A percentile compares a stretch with the other conserved stretches of the same genome.
phyloP scores from a whole-genome alignment of 1,139 yeast genomes.

The Suhomyces guaymorum region DNA sequence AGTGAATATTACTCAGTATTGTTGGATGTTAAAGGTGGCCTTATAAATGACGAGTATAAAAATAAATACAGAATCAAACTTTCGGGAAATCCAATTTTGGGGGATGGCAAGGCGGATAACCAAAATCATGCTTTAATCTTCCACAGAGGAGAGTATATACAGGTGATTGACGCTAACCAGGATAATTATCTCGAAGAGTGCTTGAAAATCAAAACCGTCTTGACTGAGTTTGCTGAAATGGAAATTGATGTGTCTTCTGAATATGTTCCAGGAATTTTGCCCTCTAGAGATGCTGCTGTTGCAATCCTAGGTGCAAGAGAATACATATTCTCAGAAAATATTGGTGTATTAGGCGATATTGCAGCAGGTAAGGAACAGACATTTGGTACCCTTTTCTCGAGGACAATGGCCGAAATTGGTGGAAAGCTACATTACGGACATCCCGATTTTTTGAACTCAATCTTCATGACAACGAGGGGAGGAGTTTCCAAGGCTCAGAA shows the following conservation, averaged over 20 bases:
- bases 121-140: slow-evolving; percentile 54
- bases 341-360: slow-evolving; percentile 85
- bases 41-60: slow-evolving; percentile 28
- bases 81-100: slow-evolving; percentile 56
- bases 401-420: slow-evolving; percentile 83
- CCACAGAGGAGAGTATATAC: slow-evolving; percentile 55
- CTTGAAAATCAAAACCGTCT: slow-evolving; percentile 51
- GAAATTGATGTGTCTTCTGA: slow-evolving; percentile 35
- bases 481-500: slow-evolving; percentile 89
- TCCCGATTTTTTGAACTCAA: slow-evolving; percentile 82
- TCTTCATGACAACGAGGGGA: slow-evolving; percentile 88
- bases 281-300: slow-evolving; percentile 46
- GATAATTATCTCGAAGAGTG: slow-evolving; percentile 59
- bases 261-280: slow-evolving; percentile 46
- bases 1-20: slow-evolving; percentile 33
- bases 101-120: slow-evolving; percentile 60
- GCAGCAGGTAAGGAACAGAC: slow-evolving; percentile 96
- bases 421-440: slow-evolving; percentile 91
- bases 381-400: slow-evolving; percentile 84
- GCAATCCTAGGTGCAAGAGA: slow-evolving; percentile 90
- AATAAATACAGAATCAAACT: slow-evolving; percentile 46
- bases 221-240: slow-evolving; percentile 73
- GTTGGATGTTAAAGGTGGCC: slow-evolving; percentile 34
- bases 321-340: slow-evolving; percentile 81
- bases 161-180: slow-evolving; percentile 57